Percentiles rank a stretch among this genome's conserved stretches.
These are phyloP conservation scores for Aegle marmelos DNA, from an alignment of 345 rosid genomes.

Conservation along the genomic window DNA sequence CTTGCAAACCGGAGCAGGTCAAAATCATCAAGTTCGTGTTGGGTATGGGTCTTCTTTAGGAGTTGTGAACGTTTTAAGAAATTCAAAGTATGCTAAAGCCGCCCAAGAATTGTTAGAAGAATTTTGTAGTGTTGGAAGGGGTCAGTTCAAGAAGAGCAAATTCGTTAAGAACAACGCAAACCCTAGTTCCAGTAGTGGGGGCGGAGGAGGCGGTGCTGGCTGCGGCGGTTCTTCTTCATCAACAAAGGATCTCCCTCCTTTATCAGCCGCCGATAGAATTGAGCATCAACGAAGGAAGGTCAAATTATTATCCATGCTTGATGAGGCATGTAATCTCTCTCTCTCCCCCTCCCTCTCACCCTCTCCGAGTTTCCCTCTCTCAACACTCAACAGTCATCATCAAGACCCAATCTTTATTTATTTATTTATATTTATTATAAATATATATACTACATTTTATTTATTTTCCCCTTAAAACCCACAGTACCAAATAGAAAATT, in stretches of 20 bases:
- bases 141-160: constrained; percentile 65
- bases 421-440: constrained; percentile 5
- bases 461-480: constrained; percentile 15
- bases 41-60: constrained; percentile 63
- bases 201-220: constrained; percentile 28
- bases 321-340: constrained; percentile 82
- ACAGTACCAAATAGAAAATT: constrained; percentile 22
- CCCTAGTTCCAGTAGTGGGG: constrained; percentile 55
- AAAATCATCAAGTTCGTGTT: constrained; percentile 41
- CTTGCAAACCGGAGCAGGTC: constrained; percentile 35
- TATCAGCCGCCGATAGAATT: constrained; percentile 81
- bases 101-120: constrained; percentile 91
- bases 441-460: neutral
- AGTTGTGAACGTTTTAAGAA: constrained; percentile 61
- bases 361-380: constrained; percentile 1
- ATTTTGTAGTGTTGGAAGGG: constrained; percentile 91
- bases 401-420: constrained; percentile 17
- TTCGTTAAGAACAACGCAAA: constrained; percentile 43
- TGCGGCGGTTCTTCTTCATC: constrained; percentile 46
- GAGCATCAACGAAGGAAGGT: constrained; percentile 95
- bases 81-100: constrained; percentile 68
- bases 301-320: constrained; percentile 93
- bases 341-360: constrained; percentile 17
- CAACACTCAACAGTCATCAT: constrained; percentile 16
- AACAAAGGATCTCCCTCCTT: constrained; percentile 53